Conservation (phyloP, 352 stramenopile genomes). For the Pythium insidiosum region DNA sequence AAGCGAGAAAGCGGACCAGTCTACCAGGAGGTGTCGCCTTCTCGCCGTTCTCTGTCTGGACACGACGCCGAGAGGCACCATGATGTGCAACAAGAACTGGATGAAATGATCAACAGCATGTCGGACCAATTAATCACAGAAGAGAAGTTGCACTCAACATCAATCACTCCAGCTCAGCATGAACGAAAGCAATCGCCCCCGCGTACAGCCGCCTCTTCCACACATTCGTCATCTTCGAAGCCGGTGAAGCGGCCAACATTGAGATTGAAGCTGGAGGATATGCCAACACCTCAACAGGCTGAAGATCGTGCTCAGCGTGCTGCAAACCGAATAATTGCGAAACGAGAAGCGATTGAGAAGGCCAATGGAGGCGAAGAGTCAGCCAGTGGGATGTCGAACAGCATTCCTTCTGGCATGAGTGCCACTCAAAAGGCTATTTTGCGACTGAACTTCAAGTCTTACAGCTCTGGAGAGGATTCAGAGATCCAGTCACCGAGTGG, state of each 20-base stretch:
- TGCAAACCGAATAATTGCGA: conserved; percentile 62
- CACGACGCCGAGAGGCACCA: no score
- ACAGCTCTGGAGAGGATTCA: conserved; percentile 63
- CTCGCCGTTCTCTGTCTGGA: no score
- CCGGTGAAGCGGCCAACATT: conserved; percentile 48
- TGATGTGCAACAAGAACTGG: no score
- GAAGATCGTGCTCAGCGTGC: conserved; percentile 71
- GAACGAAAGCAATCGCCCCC: no score
- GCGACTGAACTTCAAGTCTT: conserved; percentile 57
- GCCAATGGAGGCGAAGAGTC: conserved; percentile 13
- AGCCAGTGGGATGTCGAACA: conserved; percentile 1
- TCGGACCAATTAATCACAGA: conserved; percentile 19
- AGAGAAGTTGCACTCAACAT: conserved; percentile 34
- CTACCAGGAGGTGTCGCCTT: no score
- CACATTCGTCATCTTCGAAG: conserved; percentile 5
- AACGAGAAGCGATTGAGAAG: conserved; percentile 63
- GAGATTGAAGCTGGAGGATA: conserved; percentile 77
- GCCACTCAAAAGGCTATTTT: conserved; percentile 60
- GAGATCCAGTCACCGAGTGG: conserved; percentile 57
- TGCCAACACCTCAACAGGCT: conserved; percentile 80
- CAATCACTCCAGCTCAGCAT: no score
- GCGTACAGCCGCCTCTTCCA: conserved; percentile 1
- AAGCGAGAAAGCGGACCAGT: no score
- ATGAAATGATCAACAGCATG: no score
- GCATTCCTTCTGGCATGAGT: no score